Conservation (phyloP, 371 early-diverging fungal genomes). For the Mortierella sp. region DNA sequence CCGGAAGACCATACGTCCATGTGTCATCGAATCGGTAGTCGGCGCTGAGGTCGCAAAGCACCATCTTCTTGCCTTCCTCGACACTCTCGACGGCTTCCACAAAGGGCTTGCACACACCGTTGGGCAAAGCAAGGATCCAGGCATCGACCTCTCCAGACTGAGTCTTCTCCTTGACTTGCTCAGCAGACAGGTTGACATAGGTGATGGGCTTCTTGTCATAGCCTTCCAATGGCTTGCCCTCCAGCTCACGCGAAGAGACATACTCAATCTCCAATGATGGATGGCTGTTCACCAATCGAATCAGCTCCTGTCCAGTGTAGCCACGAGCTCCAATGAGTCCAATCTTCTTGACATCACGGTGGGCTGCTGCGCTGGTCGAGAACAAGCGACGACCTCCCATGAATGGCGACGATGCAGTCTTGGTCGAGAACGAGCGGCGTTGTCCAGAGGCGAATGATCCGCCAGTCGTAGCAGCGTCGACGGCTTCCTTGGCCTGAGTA, state of each 20-base stretch:
- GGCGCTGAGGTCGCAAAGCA: conserved; percentile 90
- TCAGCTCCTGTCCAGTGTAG: conserved; percentile 94
- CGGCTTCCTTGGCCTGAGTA: conserved; percentile 39
- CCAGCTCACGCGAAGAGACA: conserved; percentile 93
- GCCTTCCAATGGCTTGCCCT: conserved; percentile 82
- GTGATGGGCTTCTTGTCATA: conserved; percentile 76
- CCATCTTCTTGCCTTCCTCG: conserved; percentile 67
- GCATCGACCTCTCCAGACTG: conserved; percentile 80
- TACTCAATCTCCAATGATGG: conserved; percentile 86
- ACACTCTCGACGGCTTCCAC: conserved; percentile 83
- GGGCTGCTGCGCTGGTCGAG: conserved; percentile 54
- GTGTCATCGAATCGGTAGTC: conserved; percentile 89
- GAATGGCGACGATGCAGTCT: conserved; percentile 18
- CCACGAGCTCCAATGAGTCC: conserved; percentile 98
- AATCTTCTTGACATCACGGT: conserved; percentile 66
- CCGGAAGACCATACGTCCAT: conserved; percentile 96
- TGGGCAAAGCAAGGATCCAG: conserved; percentile 97
- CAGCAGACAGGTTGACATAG: conserved; percentile 86
- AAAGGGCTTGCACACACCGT: conserved; percentile 91
- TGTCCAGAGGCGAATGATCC: conserved; percentile 24
- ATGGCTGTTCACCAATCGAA: conserved; percentile 87
- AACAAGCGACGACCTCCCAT: conserved; percentile 63
- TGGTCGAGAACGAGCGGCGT: conserved; percentile 36
- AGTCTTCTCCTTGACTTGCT: conserved; percentile 68
- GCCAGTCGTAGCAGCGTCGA: conserved; percentile 39